Evolutionary conservation across 2,329 filamentous ascomycete species (phyloP).

Genomic region (Simplicillium aogashimaense): DNA sequence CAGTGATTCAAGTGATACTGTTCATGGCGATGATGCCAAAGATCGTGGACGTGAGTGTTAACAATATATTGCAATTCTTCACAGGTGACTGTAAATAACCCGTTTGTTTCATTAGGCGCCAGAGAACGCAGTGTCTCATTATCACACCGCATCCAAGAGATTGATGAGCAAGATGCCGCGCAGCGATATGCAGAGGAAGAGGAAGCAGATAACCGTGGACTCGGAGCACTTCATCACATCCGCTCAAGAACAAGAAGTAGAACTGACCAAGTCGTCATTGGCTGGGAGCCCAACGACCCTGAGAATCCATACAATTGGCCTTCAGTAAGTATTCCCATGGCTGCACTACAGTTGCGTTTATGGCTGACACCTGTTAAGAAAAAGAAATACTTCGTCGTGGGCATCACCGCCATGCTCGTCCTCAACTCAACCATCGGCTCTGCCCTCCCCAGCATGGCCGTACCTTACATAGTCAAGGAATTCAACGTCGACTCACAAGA

Average conservation of each 20-base stretch:
- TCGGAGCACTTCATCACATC: conserved; percentile 22
- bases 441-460: conserved; percentile 53
- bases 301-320: conserved; percentile 47
- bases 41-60: background rate
- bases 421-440: conserved; percentile 61
- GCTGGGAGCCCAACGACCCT: conserved; percentile 35
- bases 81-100: too few relatives aligned
- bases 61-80: too few relatives aligned
- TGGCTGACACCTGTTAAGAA: too few relatives aligned
- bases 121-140: background rate
- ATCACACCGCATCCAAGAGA: conserved; percentile 18
- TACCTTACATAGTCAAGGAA: conserved; percentile 44
- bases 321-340: conserved; percentile 20
- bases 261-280: conserved; percentile 24
- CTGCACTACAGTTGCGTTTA: too few relatives aligned
- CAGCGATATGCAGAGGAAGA: conserved; percentile 23
- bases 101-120: too few relatives aligned
- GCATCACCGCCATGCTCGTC: conserved; percentile 47
- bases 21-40: background rate
- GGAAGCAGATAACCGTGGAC: conserved; percentile 26
- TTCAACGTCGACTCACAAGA: conserved; percentile 42
- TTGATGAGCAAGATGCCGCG: conserved; percentile 22
- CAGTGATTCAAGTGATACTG: background rate
- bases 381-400: conserved; percentile 27
- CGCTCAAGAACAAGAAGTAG: conserved; percentile 21